Evolutionary conservation across 2,329 filamentous ascomycete genomes (phyloP), one percentile per base, ranked within the genome.

Genomic region (Paraphaeosphaeria minitans): DNA sequence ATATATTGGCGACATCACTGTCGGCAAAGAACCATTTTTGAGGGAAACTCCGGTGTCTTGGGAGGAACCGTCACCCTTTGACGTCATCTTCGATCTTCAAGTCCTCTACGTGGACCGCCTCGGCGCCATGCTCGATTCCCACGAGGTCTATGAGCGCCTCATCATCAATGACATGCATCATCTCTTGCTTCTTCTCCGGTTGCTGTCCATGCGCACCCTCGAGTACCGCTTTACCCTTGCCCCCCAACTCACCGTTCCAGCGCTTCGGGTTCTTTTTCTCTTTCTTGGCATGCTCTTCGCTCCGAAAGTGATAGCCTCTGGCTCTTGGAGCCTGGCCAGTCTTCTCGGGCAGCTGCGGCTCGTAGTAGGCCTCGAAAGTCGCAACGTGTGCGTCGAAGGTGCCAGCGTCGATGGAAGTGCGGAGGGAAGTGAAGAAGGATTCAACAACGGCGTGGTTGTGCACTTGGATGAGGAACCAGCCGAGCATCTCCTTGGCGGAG

Each of bases 401-500:
- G 7, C 79, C 82, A 0, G 75, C 75, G 35, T 76, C 74, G 16
- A 98, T 88, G 56, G 87, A 87, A 1, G 77, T 72, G 21, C 94
- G 87, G 7, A 97, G 81, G 0, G 82, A 84, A 0, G 80, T 76
- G 75, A 98, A 97, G 79, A 98, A 97, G 0, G 79, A 69, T 47
- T 85, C 83, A 54, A 96, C 77, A 8, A 90, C 79, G 60, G 88
- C 83, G 74, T 96, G 88, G 74, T 99, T 99, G 79, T 99, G 95
- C 3, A 97, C 84, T 75, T 98, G 94, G 8, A 99, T 82, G 8
- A 99, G 83, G 0, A 89, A 91, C 95, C 95, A 99, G 24, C 90
- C 94, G 4, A 97, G 86, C 95, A 99, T 98, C 77, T 99, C 95
- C 72, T 93, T 96, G 0, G 95, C 93, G 48, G 87, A 84, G 6